These are phyloP conservation scores for Litchi chinensis DNA, from an alignment of 345 rosid genomes.

Conservation along the genomic window DNA sequence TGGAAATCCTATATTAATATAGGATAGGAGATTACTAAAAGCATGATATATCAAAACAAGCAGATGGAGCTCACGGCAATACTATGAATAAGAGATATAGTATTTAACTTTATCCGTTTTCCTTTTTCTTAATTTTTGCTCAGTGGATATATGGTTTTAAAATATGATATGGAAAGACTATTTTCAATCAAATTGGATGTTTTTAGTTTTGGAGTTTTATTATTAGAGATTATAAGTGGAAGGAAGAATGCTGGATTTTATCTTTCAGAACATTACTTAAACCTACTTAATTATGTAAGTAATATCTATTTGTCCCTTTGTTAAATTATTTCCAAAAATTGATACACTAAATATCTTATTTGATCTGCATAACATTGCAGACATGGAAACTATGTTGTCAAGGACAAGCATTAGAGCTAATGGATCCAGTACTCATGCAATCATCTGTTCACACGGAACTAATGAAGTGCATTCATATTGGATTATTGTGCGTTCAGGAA, in stretches of 20 bases:
- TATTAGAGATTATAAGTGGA: constrained; percentile 43
- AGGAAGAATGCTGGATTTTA: constrained; percentile 36
- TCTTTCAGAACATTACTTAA: constrained; percentile 21
- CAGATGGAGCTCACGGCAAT: background rate
- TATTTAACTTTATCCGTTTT: background rate
- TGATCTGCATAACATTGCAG: background rate
- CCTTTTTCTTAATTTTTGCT: background rate
- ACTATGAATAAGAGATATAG: no score
- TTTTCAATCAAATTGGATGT: constrained; percentile 43
- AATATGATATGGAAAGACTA: constrained; percentile 38
- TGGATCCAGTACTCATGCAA: background rate
- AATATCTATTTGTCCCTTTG: background rate
- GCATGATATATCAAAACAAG: no score
- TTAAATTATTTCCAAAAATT: background rate
- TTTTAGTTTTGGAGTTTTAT: constrained; percentile 49
- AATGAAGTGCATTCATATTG: constrained; percentile 16
- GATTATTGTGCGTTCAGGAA: constrained; percentile 25
- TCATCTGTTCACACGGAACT: constrained; percentile 8
- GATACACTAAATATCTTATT: background rate
- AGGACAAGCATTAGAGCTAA: constrained; percentile 4
- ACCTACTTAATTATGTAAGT: constrained; percentile 38
- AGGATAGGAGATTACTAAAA: no score
- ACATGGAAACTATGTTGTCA: constrained; percentile 35
- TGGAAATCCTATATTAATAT: no score
- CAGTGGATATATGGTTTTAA: constrained; percentile 44